Evolutionary conservation across 2,329 filamentous ascomycete species (phyloP), one percentile per base, ranked within the genome.

Genomic region (Calonectria pseudoreteaudii): DNA sequence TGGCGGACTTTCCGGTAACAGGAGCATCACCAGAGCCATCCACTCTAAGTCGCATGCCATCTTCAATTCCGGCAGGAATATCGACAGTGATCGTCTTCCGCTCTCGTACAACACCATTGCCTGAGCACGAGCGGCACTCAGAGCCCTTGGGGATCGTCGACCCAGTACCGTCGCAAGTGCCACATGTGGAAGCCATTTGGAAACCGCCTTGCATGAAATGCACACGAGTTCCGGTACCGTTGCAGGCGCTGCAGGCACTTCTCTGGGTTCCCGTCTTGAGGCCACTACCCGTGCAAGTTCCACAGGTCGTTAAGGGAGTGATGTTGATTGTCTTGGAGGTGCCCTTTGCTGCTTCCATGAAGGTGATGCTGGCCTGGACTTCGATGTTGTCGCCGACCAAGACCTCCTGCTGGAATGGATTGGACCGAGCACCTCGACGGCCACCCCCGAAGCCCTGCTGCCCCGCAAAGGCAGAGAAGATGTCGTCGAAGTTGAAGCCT

Each of bases 321-420:
- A 98, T 94, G 77, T 90, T 91, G 72, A 99, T 94, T n/a, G 95
- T 94, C 86, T 98, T 97, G 81, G 89, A 93, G 10, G 94, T 93
- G 44, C 97, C 97, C 85, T 97, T 98, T 13, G 97, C 97, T 9
- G 97, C 95, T 82, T 99, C 97, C 92, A 97, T 94, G 85, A 99
- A 99, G 0, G 94, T 95, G 79, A 99, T 96, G 83, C 91, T 97
- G 65, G 95, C 93, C 85, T 98, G 95, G 30, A 98, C 94, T 84
- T 98, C 96, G 80, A 99, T 98, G 83, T 98, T 95, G 76, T 98
- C 95, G 74, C 97, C 97, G n/a, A 98, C 93, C 78, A 98, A 83
- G 26, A 97, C 91, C 83, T 98, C 93, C 80, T 95, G 87, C 78
- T 88, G 91, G 82, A 97, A 97, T 14, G 94, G 93, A 69, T 90